Conservation (phyloP, 2,329 filamentous ascomycete genomes). For the Dactylellina leptospora region DNA sequence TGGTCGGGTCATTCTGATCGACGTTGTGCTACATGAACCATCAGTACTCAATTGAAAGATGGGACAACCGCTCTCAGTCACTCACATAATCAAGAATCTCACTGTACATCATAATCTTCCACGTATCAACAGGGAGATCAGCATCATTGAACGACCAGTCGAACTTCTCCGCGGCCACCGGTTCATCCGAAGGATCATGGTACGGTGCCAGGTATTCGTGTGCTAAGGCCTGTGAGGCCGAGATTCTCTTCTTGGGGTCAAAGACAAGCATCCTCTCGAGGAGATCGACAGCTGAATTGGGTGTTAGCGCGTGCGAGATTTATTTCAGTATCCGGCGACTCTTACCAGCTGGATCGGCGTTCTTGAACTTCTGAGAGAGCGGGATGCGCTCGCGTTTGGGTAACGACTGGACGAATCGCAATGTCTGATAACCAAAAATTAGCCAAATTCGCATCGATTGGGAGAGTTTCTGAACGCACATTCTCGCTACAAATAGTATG, state of each 20-base stretch:
- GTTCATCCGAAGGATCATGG: conserved; percentile 96
- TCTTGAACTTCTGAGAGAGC: conserved; percentile 88
- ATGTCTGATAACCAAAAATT: conserved; percentile 60
- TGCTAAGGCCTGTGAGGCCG: conserved; percentile 81
- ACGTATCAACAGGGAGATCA: conserved; percentile 96
- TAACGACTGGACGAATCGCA: conserved; percentile 96
- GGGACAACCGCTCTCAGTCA: too few species aligned
- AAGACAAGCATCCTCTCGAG: conserved; percentile 98
- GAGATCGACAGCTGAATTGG: conserved; percentile 83
- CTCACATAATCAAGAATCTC: conserved; percentile 51
- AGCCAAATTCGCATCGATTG: not conserved
- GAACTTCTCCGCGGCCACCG: conserved; percentile 94
- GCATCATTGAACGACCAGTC: conserved; percentile 99
- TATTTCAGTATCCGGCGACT: conserved; percentile 51
- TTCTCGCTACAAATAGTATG: conserved; percentile 99
- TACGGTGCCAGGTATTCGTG: conserved; percentile 96
- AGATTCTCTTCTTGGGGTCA: conserved; percentile 94
- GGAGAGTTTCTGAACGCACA: conserved; percentile 65
- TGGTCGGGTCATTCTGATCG: conserved; percentile 45
- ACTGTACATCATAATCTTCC: conserved; percentile 99
- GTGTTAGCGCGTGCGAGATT: too few species aligned
- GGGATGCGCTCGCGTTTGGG: conserved; percentile 93
- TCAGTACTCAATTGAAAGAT: too few species aligned
- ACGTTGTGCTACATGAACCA: conserved; percentile 49
- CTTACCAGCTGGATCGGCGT: conserved; percentile 84